Conservation (phyloP, 768 basidiomycete genomes). For the Xerocomus spinulosus region DNA sequence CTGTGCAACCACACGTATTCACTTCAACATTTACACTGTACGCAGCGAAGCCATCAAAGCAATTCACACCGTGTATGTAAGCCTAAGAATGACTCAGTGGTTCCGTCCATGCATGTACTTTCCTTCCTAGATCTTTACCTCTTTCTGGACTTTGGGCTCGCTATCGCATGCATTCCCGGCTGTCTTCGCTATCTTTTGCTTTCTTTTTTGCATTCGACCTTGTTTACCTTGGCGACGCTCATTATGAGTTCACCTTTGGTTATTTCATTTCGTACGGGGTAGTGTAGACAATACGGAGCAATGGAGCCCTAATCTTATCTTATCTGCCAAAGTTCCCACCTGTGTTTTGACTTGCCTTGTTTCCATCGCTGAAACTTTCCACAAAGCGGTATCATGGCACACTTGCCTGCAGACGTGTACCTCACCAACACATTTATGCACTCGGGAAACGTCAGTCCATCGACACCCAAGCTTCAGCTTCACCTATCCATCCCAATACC, state of each 20-base stretch:
- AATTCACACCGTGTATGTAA: conserved; percentile 29
- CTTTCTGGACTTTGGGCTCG: conserved; percentile 9
- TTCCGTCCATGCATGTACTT: conserved; percentile 21
- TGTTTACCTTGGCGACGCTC: conserved; percentile 11
- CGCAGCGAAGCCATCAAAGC: conserved; percentile 23
- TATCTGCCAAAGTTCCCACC: conserved; percentile 19
- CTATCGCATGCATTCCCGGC: conserved; percentile 20
- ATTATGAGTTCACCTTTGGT: conserved; percentile 3
- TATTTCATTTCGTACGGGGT: conserved; percentile 1
- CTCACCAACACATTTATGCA: conserved; percentile 32
- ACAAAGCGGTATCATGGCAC: conserved; percentile 22
- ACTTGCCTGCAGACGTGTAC: conserved; percentile 30
- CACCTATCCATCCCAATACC: conserved; percentile 32
- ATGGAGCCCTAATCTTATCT: conserved; percentile 19
- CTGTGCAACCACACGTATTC: conserved; percentile 19
- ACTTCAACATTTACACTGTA: conserved; percentile 26
- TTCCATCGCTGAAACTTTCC: conserved; percentile 11
- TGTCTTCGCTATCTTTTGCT: conserved; percentile 20
- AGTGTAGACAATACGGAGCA: conserved; percentile 9
- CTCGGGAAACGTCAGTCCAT: conserved; percentile 28
- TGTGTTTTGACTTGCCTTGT: conserved; percentile 3
- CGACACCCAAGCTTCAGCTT: conserved; percentile 32
- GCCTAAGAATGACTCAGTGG: conserved; percentile 18
- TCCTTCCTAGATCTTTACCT: conserved; percentile 19
- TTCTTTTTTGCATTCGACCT: conserved; percentile 11